Evolutionary conservation across 176 grass and related monocot genomes (phyloP).

Genomic region (Stipa capillata): DNA sequence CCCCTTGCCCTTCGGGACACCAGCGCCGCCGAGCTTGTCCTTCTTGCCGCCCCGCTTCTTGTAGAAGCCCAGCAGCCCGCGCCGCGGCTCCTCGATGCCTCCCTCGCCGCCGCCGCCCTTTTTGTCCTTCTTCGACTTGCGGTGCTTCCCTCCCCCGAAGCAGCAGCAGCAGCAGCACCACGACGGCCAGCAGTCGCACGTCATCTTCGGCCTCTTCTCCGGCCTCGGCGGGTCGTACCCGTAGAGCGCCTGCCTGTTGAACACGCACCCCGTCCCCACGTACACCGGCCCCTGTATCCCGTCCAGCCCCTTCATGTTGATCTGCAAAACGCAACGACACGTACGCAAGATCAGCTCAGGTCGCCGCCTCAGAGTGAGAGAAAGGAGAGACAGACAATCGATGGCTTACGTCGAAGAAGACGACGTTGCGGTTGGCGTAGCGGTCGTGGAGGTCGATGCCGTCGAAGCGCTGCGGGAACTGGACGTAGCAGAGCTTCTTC

Average conservation of each 20-base stretch:
- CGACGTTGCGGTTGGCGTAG: constrained; percentile 84
- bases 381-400: no score
- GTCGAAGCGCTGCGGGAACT: constrained; percentile 93
- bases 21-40: constrained; percentile 44
- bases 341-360: background rate
- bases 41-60: constrained; percentile 68
- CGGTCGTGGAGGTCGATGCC: constrained; percentile 84
- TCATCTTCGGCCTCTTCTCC: constrained; percentile 90
- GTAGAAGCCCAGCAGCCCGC: constrained; percentile 52
- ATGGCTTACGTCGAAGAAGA: constrained; percentile 81
- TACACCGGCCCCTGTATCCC: constrained; percentile 92
- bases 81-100: constrained; percentile 41
- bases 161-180: constrained; percentile 96
- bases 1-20: constrained; percentile 54
- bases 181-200: constrained; percentile 94
- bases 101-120: constrained; percentile 35
- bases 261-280: constrained; percentile 75
- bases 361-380: no score
- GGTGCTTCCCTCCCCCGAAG: constrained; percentile 37
- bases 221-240: constrained; percentile 80
- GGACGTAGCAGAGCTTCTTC: constrained; percentile 92
- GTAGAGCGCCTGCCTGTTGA: constrained; percentile 88
- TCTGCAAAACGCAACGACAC: constrained; percentile 32
- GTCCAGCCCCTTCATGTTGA: constrained; percentile 98
- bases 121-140: constrained; percentile 37